Percentiles rank a stretch among this genome's conserved stretches.
Conservation (phyloP, 129 eudicot genomes). For the Lonicera japonica region DNA sequence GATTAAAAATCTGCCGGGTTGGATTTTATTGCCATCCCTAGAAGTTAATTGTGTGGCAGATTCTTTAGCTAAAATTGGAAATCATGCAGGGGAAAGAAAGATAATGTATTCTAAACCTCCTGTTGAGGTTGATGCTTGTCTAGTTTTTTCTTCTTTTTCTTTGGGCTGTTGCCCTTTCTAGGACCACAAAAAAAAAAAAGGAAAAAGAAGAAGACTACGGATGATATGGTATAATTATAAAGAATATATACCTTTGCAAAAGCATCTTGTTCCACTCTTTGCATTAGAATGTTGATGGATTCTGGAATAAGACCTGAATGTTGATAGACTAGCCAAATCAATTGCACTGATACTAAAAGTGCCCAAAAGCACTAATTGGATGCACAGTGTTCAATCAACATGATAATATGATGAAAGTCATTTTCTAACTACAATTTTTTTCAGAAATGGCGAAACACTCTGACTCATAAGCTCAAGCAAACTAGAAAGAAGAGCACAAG, state of each 20-base stretch:
- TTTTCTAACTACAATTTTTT: background rate
- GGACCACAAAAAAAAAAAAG: too few species aligned
- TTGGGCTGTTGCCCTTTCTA: too few species aligned
- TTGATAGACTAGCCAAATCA: background rate
- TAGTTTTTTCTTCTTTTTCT: too few species aligned
- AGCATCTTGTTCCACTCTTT: conserved; percentile 66
- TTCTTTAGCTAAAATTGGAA: too few species aligned
- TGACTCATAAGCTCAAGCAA: background rate
- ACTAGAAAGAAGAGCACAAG: background rate
- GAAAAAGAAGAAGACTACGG: too few species aligned
- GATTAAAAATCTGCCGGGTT: too few species aligned
- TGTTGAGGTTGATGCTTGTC: too few species aligned
- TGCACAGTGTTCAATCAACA: background rate
- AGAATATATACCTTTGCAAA: conserved; percentile 56
- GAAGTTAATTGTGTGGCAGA: too few species aligned
- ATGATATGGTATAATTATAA: too few species aligned
- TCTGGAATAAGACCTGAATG: conserved; percentile 63
- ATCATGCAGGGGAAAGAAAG: too few species aligned
- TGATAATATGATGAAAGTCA: background rate
- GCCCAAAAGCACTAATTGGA: conserved; percentile 2
- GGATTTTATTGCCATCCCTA: too few species aligned
- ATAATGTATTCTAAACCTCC: too few species aligned
- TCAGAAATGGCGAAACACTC: background rate
- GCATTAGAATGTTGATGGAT: conserved; percentile 53
- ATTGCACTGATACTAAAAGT: background rate